Base-by-base conservation (phyloP, 2,329 filamentous ascomycete genomes). In the Oidium heveae region DNA sequence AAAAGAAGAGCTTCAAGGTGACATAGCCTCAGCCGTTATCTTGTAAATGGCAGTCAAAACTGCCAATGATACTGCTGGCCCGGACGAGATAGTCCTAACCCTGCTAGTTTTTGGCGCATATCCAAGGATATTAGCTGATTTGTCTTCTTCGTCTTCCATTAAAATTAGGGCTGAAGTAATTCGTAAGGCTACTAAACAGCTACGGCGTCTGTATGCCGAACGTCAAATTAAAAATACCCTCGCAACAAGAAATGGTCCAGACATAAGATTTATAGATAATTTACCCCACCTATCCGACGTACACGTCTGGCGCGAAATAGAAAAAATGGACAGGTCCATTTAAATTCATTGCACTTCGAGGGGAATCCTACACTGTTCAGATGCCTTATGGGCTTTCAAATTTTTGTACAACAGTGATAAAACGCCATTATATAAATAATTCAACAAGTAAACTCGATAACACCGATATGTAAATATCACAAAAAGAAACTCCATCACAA, bases 51-150 rank as follows among this genome's bases (percentile, higher is more conserved):
- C 50, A 3, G 16, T 39, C 3, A 52, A 52, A 39, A 33, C 50
- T 4, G 18, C 5, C 9, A 52, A 22, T 24, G 50, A 52, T 52
- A 39, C 32, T 2, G 22, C 5, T 5, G 50, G 10, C 24, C 18
- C 34, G 1, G 15, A 52, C 18, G 53, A 22, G 9, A 10, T 49
- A 3, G 41, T 54, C 5, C 43, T 22, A 6, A 54, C 43, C n/a
- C 36, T 54, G 22, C 53, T 54, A 22, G 53, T 54, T 28, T 54
- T 37, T 24, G 53, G 41, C 9, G 12, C 53, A 15, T 54, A 47
- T 39, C 53, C 53, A 10, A 46, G 53, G 15, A 54, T 49, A 4
- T 37, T 10, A 16, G 18, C n/a, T n/a, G n/a, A n/a, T n/a, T n/a
- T n/a, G n/a, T n/a, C n/a, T n/a, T n/a, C n/a, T n/a, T 16, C 36